Evolutionary conservation across 768 basidiomycete species (phyloP), one percentile per base, ranked within the genome.

Genomic region (Boletellus ananas): DNA sequence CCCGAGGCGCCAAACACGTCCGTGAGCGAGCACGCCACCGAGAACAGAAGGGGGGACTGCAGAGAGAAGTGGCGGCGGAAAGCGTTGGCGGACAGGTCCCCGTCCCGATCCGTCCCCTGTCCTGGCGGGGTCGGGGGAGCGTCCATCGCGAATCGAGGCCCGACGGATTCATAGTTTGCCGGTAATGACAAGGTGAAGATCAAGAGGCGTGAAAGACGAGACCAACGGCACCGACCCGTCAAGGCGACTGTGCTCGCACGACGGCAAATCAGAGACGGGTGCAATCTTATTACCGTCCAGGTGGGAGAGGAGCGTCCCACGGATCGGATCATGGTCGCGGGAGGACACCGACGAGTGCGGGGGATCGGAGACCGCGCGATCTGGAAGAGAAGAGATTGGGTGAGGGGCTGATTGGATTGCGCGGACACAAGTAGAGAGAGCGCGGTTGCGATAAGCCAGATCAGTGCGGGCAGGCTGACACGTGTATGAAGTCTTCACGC

Each of bases 201-300:
- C 56, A 59, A 58, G 58, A 37, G 52, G 25, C 9, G 54, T 38
- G 58, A 60, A 40, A 42, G 48, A 56, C 12, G 1, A 37, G 35
- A 21, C 17, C 49, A 17, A 63, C 60, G 60, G 60, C 57, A 51
- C 60, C 60, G 60, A 60, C 49, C 56, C 51, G 60, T 59, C 50
- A n/a, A n/a, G n/a, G n/a, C n/a, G n/a, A n/a, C n/a, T n/a, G n/a
- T n/a, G n/a, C n/a, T 62, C 6, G 41, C 21, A 51, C 36, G 18
- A 46, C 55, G 55, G 58, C 51, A 58, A 58, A 60, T 60, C 59
- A 50, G 29, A 53, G 45, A 55, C 56, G 50, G 50, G 58, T 50
- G 56, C 14, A 60, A 62, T 51, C 57, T 59, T 50, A 62, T 62
- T 60, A 57, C 59, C 52, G 60, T 44, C 49, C 38, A 47, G 35